Base-by-base conservation (phyloP, 129 eudicot species). In the Chrysanthemum seticuspe region DNA sequence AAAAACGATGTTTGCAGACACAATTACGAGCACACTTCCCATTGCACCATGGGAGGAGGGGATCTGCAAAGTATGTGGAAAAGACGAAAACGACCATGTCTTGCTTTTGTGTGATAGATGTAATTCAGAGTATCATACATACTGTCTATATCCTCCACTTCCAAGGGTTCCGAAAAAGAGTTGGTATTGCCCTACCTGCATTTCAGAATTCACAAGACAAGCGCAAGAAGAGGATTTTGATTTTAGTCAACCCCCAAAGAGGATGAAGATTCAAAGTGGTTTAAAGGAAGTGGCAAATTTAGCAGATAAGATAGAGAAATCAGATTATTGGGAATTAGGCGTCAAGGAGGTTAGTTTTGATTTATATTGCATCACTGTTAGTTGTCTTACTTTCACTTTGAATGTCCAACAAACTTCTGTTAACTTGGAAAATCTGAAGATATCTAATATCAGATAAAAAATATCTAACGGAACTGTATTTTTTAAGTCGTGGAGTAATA, bases 21-120 rank as follows among this genome's bases (percentile, higher is more conserved):
- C 84, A 13, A 80, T 83, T 40, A 79, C 87, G 5, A 77, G 79
- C 82, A 68, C 86, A 50, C 79, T 95, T 51, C 88, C 87, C 40
- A 80, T 84, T 78, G 96, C 97, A 21, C 96, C 99, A 60, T 95
- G 99, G 97, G 97, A 91, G 14, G 96, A 90, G 10, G 96, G 99
- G 19, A 80, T 95, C 52, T 95, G 99, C 87, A 91, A 88, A 85
- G 85, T 88, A n/a, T 95, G 99, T 66, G 97, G 97, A 73, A 79
- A 86, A 80, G 99, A 95, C 73, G 93, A 86, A 88, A 95, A 90
- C 56, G 99, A 91, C 58, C 91, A 86, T 58, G 80, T 83, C 73
- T 94, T 91, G 67, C 89, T 95, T 23, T 75, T 95, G 78, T 95
- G 99, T 77, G 99, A 95, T 85, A 78, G 76, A 54, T 95, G 99